Conservation (phyloP, 148 eudicot genomes). For the Fallopia convolvulus region DNA sequence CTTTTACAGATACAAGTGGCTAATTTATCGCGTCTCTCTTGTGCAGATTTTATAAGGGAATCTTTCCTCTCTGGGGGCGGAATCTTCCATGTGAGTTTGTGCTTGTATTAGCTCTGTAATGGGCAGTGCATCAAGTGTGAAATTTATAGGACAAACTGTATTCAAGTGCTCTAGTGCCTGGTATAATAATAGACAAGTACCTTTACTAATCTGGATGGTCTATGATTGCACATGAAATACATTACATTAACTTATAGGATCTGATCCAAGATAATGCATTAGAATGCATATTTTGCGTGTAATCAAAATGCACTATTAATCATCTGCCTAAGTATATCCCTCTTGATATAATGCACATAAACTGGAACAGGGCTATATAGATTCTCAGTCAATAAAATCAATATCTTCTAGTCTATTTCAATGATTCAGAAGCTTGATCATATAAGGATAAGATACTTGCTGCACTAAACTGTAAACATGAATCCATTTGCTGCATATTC, state of each 20-base stretch:
- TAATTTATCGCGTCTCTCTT: background rate
- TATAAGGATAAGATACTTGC: no score
- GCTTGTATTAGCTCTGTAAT: background rate
- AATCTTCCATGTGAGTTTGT: slow-evolving; percentile 81
- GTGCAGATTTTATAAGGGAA: slow-evolving; percentile 86
- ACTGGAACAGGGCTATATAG: slow-evolving; percentile 2
- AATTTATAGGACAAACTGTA: background rate
- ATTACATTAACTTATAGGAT: no score
- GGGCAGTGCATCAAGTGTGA: background rate
- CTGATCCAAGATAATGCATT: no score
- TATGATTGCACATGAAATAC: no score
- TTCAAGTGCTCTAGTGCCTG: background rate
- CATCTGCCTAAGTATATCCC: no score
- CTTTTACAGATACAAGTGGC: background rate
- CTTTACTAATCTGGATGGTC: background rate
- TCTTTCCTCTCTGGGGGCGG: slow-evolving; percentile 91
- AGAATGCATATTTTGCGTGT: no score
- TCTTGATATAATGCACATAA: no score
- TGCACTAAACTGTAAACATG: no score
- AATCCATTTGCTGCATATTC: background rate
- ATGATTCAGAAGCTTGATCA: no score
- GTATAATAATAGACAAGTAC: background rate
- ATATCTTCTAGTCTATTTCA: background rate
- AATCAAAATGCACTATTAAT: no score
- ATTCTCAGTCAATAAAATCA: background rate